Evolutionary conservation across 495 filamentous ascomycete genomes (phyloP).

Genomic region (Penicillium lagena): DNA sequence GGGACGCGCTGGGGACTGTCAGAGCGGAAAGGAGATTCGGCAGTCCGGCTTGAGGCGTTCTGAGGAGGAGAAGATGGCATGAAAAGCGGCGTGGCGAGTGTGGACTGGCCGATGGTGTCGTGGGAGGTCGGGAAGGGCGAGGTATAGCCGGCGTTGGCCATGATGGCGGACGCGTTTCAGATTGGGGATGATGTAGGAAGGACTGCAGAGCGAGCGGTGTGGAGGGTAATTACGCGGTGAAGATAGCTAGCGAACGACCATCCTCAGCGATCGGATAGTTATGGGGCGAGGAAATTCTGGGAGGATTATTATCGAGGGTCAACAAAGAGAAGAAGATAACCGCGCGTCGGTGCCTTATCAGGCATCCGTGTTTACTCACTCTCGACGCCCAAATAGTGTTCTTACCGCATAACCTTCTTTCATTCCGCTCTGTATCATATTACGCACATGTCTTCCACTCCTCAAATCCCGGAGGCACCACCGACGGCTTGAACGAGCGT

Average conservation of each 20-base stretch:
- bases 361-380: conserved; percentile 20
- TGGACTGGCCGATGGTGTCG: conserved; percentile 41
- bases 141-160: conserved; percentile 31
- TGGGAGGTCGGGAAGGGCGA: conserved; percentile 38
- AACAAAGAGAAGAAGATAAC: not conserved
- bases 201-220: not conserved
- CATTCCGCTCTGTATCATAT: not conserved
- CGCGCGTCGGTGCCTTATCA: conserved; percentile 4
- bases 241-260: not conserved
- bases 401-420: not conserved
- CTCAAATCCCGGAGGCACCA: conserved; percentile 17
- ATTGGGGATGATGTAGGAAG: conserved; percentile 27
- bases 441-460: conserved; percentile 16
- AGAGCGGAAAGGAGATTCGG: conserved; percentile 15
- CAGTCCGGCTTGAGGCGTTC: conserved; percentile 9
- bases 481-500: conserved; percentile 9
- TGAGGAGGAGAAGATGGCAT: conserved; percentile 32
- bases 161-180: conserved; percentile 17
- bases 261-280: not conserved
- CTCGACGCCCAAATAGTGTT: conserved; percentile 15
- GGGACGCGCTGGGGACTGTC: conserved; percentile 20
- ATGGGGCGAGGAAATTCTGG: conserved; percentile 8
- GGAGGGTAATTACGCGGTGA: not conserved
- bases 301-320: not conserved
- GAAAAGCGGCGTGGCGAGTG: conserved; percentile 33